Evolutionary conservation across 2,329 filamentous ascomycete species (phyloP).

Genomic region (Fusarium siculi): DNA sequence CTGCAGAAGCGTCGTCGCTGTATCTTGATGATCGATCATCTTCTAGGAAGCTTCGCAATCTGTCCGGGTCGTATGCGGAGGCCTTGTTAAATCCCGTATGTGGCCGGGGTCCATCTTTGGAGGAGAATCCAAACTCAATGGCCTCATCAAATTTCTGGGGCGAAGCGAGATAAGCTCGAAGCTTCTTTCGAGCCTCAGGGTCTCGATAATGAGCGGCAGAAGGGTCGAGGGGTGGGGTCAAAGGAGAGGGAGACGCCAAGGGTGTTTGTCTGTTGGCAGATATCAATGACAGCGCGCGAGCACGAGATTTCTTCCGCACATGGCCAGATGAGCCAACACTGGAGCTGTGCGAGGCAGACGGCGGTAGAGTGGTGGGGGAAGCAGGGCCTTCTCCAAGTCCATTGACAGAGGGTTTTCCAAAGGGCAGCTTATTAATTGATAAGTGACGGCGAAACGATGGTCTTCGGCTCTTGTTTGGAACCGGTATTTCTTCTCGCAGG

Average conservation of each 20-base stretch:
- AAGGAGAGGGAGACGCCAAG: slow-evolving; percentile 35
- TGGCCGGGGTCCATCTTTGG: slow-evolving; percentile 58
- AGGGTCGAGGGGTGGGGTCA: slow-evolving; percentile 66
- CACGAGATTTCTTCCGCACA: slow-evolving; percentile 63
- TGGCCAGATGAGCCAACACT: slow-evolving; percentile 47
- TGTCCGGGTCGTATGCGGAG: slow-evolving; percentile 55
- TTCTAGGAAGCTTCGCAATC: slow-evolving; percentile 66
- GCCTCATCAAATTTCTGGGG: slow-evolving; percentile 97
- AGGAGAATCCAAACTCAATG: slow-evolving; percentile 91
- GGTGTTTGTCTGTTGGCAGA: slow-evolving; percentile 55
- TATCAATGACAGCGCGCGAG: slow-evolving; percentile 65
- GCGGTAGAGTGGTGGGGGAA: slow-evolving; percentile 40
- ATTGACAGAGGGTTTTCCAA: slow-evolving; percentile 65
- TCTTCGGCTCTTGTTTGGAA: slow-evolving; percentile 57
- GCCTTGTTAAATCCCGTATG: slow-evolving; percentile 47
- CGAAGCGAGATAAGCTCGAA: slow-evolving; percentile 86
- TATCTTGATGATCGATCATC: slow-evolving; percentile 68
- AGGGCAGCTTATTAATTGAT: slow-evolving; percentile 75
- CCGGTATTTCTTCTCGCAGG: slow-evolving; percentile 61
- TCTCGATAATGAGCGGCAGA: slow-evolving; percentile 88
- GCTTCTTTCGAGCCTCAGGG: slow-evolving; percentile 85
- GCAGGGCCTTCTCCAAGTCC: slow-evolving; percentile 54
- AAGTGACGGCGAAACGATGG: slow-evolving; percentile 76
- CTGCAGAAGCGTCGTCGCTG: slow-evolving; percentile 65
- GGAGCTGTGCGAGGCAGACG: slow-evolving; percentile 38